Evolutionary conservation across 768 basidiomycete genomes (phyloP), one percentile per base, ranked within the genome.

Genomic region (Sarcodon aspratus): DNA sequence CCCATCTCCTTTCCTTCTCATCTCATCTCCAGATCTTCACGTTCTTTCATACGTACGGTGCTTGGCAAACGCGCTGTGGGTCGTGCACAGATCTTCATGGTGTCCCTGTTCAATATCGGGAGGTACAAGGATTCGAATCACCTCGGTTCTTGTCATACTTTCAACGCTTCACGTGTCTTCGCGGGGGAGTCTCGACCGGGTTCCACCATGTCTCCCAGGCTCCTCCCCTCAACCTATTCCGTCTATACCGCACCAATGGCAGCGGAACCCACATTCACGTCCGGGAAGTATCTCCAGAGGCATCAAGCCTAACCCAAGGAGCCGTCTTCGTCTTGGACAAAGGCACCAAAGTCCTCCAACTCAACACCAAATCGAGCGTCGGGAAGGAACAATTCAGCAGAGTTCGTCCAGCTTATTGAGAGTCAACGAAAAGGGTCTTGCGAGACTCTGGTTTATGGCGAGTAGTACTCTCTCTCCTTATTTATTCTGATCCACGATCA

Each of bases 301-400:
- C 69, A 7, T 52, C 69, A 17, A 79, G 72, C 60, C 63, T 82
- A 48, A 59, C 72, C 12, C 67, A 70, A 49, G 80, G 76, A 7
- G 75, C 76, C 35, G 76, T 77, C 1, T 81, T 77, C 59, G 69
- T 81, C 17, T 65, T 82, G 13, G 80, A 82, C 58, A 77, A 75
- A 60, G 78, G 78, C 35, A 51, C 58, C 1, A 54, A 70, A 36
- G 57, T 82, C 33, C 72, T 70, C 67, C 75, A 82, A 55, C 69
- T 74, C 50, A 80, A 82, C 54, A 75, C 75, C n/a, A 71, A 69
- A 51, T 61, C 62, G 6, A 77, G 78, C 46, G 56, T 65, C 1
- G 78, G 79, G 1, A 73, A 74, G 58, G 79, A 81, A 54, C 69
- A 71, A 33, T 81, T 75, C 63, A 76, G 78, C 75, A 17, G 76